Evolutionary conservation across 2,329 filamentous ascomycete species (phyloP).

Genomic region (Cladosporium sp.): DNA sequence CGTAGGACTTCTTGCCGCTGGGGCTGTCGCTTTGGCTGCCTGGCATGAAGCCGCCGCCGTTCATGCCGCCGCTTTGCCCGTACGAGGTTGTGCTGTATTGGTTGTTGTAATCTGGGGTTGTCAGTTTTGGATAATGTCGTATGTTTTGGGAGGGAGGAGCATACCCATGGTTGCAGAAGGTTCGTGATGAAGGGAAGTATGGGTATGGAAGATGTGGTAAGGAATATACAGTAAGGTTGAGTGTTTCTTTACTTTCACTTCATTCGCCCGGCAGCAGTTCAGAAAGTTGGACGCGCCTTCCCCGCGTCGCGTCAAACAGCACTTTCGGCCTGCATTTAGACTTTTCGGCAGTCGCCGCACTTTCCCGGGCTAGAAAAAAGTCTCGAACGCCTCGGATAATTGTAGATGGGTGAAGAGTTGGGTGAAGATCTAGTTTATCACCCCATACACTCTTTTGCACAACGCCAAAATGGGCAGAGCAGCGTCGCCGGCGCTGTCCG

Average conservation of each 20-base stretch:
- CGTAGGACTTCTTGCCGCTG: constrained; percentile 52
- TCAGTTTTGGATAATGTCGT: neutral
- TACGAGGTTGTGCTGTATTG: constrained; percentile 53
- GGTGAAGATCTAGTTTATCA: neutral
- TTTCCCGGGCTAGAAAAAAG: neutral
- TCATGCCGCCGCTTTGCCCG: constrained; percentile 50
- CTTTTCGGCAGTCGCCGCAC: neutral
- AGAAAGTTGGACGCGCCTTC: neutral
- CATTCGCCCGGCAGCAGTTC: no score
- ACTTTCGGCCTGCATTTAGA: neutral
- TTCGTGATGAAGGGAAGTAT: neutral
- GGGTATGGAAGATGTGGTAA: neutral
- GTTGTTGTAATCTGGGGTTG: constrained; percentile 32
- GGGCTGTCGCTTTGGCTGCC: constrained; percentile 37
- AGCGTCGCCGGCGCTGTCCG: constrained; percentile 77
- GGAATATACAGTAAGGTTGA: no score
- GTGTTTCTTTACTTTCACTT: no score
- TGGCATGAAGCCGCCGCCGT: constrained; percentile 58
- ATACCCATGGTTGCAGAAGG: constrained; percentile 5
- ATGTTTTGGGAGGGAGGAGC: neutral
- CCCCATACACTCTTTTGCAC: neutral
- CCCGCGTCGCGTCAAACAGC: no score
- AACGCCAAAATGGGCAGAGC: constrained; percentile 60
- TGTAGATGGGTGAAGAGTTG: neutral
- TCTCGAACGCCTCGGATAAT: neutral